Evolutionary conservation across 2,329 filamentous ascomycete species (phyloP).

Genomic region (Acrocalymma vagum): DNA sequence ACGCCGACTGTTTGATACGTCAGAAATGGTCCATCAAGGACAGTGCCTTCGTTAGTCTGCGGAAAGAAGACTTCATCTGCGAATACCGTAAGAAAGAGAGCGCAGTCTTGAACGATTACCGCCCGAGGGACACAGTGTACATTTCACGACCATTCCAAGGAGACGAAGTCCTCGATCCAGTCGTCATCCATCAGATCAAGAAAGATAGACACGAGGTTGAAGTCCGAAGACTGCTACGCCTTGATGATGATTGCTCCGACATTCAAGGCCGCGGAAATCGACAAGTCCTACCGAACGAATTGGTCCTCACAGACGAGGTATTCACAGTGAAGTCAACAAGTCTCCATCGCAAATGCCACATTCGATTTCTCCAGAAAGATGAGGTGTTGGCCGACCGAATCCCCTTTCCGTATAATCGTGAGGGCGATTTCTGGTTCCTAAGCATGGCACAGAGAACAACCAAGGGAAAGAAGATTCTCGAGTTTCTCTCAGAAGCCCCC

Average conservation of each 20-base stretch:
- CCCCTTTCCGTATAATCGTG: constrained; percentile 70
- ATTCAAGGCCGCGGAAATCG: too few relatives aligned
- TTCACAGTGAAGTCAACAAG: constrained; percentile 46
- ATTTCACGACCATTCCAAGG: constrained; percentile 38
- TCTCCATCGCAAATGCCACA: constrained; percentile 66
- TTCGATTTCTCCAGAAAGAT: constrained; percentile 62
- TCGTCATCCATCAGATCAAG: constrained; percentile 61
- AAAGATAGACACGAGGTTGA: constrained; percentile 40
- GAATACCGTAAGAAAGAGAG: constrained; percentile 40
- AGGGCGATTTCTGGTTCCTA: constrained; percentile 73
- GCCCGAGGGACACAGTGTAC: constrained; percentile 69
- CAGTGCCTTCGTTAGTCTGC: constrained; percentile 69
- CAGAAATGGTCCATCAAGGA: constrained; percentile 71
- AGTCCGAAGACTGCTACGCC: constrained; percentile 64
- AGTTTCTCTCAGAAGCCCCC: constrained; percentile 17
- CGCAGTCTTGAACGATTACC: constrained; percentile 43
- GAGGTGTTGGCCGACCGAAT: constrained; percentile 51
- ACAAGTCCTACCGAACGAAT: constrained; percentile 60
- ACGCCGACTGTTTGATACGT: constrained; percentile 68
- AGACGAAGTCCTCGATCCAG: constrained; percentile 64
- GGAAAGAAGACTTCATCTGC: constrained; percentile 65
- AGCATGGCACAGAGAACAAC: constrained; percentile 42
- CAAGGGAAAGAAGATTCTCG: constrained; percentile 4
- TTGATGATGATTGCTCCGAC: constrained; percentile 49
- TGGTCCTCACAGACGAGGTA: constrained; percentile 64